Evolutionary conservation across 371 early-diverging fungal genomes (phyloP), one percentile per base, ranked within the genome.

Genomic region (Globomyces sp.): DNA sequence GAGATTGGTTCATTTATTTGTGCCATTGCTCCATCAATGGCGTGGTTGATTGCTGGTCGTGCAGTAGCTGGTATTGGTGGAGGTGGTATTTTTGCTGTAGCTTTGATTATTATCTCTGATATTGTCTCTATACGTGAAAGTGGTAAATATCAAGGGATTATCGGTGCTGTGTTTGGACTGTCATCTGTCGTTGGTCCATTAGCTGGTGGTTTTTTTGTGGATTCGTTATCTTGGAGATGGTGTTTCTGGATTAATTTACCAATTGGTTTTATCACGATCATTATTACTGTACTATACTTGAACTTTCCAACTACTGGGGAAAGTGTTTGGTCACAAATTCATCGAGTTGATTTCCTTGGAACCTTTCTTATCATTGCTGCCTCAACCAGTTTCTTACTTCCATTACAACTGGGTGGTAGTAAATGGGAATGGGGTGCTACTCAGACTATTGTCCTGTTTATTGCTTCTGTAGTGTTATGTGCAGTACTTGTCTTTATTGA

Each of bases 1-100:
- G 69, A 87, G 60, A 65, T 88, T 43, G 92, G 90, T 0, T 80
- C 84, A 1, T 74, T 82, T 2, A 70, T 89, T 36, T 89, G 90
- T 64, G 88, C 85, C 46, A 85, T 63, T 5, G 73, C 64, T 6
- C 39, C 58, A 36, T 69, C 62, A 39, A 71, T 75, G 58, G 11
- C 66, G 37, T 66, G 74, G 0, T 66, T 76, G 34, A 47, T 58
- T 44, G 58, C 44, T 10, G 85, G 83, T 10, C 76, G 89, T 39
- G 86, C 81, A 5, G 67, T 86, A 11, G 80, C 82, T 45, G 89
- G 89, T 47, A 67, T 86, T 10, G 88, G 89, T 11, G 84, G 87
- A 52, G 89, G 83, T 24, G 83, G 87, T 37, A 75, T 91, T 43
- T 83, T 87, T 70, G 77, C 88, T 4, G 75, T 88, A 76, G 72